phyloP scores from a whole-genome alignment of 78 protist genomes.

The Dictyostelium purpureum region DNA sequence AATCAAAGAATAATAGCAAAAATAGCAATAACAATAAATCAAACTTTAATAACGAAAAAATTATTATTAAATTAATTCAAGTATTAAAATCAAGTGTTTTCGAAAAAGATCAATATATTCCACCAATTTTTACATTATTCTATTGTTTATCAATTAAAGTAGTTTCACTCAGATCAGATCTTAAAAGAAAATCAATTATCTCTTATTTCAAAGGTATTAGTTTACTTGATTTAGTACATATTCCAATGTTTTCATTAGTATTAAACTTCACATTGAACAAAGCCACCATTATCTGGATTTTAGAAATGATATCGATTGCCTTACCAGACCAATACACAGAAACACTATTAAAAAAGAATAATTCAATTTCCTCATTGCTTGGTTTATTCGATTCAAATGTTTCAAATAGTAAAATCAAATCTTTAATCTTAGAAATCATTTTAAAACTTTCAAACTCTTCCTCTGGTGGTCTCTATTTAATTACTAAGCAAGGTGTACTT shows the following conservation, averaged over 20 bases:
- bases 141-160: not conserved
- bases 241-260: not conserved
- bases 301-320: not conserved
- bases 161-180: not conserved
- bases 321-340: conserved; percentile 10
- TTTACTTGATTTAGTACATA: not conserved
- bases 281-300: not conserved
- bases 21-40: not conserved
- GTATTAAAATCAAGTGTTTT: conserved; percentile 1
- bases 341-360: conserved; percentile 6
- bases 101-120: conserved; percentile 28
- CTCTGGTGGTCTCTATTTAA: not conserved
- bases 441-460: not conserved
- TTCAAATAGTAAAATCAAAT: not conserved
- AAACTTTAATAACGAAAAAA: not conserved
- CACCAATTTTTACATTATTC: conserved; percentile 24
- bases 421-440: not conserved
- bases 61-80: not conserved
- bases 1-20: too few species aligned
- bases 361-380: not conserved
- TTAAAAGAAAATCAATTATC: not conserved
- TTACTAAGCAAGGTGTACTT: conserved; percentile 21
- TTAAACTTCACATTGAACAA: not conserved
- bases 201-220: conserved; percentile 9
- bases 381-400: conserved; percentile 13